phyloP scores from a whole-genome alignment of 148 eudicot genomes.

The Heliosperma pusillum region DNA sequence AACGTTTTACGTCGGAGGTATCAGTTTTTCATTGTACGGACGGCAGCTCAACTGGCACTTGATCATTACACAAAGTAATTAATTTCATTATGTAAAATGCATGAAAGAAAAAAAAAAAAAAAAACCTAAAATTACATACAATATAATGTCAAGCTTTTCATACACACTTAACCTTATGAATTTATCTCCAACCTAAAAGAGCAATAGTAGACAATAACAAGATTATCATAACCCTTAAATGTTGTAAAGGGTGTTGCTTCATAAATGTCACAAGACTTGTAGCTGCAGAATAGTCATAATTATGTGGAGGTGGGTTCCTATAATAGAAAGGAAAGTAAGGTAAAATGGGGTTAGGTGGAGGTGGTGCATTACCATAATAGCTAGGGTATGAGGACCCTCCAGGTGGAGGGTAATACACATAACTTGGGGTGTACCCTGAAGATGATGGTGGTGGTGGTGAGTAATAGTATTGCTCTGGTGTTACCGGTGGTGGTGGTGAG shows the following conservation, averaged over 20 bases:
- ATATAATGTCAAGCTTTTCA: background rate
- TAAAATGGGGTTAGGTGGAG: conserved; percentile 33
- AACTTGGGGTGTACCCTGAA: conserved; percentile 22
- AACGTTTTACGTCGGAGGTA: too few relatives aligned
- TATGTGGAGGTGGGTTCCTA: conserved; percentile 23
- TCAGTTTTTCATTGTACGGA: too few relatives aligned
- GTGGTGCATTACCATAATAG: conserved; percentile 28
- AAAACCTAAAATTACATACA: background rate
- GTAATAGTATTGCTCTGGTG: conserved; percentile 21
- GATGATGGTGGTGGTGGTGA: conserved; percentile 27
- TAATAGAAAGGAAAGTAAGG: conserved; percentile 30
- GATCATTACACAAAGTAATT: too few relatives aligned
- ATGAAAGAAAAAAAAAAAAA: too few relatives aligned
- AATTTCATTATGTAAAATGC: too few relatives aligned
- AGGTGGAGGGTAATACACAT: conserved; percentile 26
- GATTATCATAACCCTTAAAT: conserved; percentile 1
- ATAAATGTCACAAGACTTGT: conserved; percentile 9
- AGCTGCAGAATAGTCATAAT: conserved; percentile 12
- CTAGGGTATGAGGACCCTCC: conserved; percentile 8
- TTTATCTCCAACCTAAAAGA: background rate
- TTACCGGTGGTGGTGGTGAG: conserved; percentile 27
- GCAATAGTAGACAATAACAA: conserved; percentile 5
- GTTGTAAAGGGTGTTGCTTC: background rate
- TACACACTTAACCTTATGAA: background rate
- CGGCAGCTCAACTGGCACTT: too few relatives aligned